Base-by-base conservation (phyloP, 2,329 filamentous ascomycete species). In the Penicillium sp. region DNA sequence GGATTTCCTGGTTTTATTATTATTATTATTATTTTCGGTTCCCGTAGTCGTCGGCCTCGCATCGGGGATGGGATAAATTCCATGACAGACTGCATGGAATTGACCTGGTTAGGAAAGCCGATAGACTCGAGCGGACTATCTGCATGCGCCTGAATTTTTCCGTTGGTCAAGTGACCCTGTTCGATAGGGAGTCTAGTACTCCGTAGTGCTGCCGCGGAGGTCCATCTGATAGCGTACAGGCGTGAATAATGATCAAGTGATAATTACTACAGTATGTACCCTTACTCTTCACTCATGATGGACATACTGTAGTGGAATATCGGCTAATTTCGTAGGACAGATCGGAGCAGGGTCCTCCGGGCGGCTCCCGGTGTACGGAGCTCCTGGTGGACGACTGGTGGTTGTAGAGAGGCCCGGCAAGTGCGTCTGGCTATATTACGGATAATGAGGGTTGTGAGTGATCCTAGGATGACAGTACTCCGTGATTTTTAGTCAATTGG, bases 321-420 rank as follows among this genome's bases (percentile, higher is more conserved):
- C 65, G 63, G 63, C 57, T 63, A 67, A 63, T 67, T 65, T 54
- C 49, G 30, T 40, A 40, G 49, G 38, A 3, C 37, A 30, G 26
- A 37, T 62, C 69, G 69, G 69, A 71, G 66, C 68, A 69, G 58
- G 59, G 69, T 71, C 66, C 66, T 71, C 69, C 69, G 69, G 58
- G 58, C 56, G 65, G 64, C 57, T 63, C 65, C 65, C 65, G 65
- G 65, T 68, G 65, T 66, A 61, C 54, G 33, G 33, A 19, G 38
- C 40, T 44, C 40, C 40, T 42, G 30, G 30, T 33, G 30, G 30
- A 33, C 9, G 30, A 33, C 28, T 28, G 28, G 28, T 33, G 30
- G 30, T 6, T 22, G 38, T 9, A 10, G 44, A 47, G 44, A 7
- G 44, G 9, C 42, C 40, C 42, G 42, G 42, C 44, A 47, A 26